Base-by-base conservation (phyloP, 2,329 filamentous ascomycete genomes). In the Waltergamsia citrina region DNA sequence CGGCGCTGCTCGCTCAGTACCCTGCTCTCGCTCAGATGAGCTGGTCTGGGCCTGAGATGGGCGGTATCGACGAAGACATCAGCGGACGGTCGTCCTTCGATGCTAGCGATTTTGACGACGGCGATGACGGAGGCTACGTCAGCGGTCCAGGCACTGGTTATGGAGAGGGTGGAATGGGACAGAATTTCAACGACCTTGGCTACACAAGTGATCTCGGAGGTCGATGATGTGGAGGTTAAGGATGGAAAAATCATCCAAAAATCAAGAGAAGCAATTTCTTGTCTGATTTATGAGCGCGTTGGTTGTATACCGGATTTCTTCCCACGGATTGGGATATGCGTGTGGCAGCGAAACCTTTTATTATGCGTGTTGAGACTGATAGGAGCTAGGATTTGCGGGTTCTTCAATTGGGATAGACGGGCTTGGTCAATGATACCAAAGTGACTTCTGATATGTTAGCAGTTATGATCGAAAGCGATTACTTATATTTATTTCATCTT, bases 21-120 rank as follows among this genome's bases (percentile, higher is more conserved):
- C 92, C 92, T 10, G 88, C 86, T 4, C 64, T 98, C n/a, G 87
- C 88, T 17, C 82, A 80, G 35, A 73, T 96, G 53, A 88, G 90
- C 50, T 96, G 90, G 88, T 71, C 73, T 14, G 53, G 60, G 9
- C 51, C 57, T 15, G 73, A 80, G 34, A 72, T 93, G 52, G 71
- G 81, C n/a, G 76, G 77, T 14, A 69, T 79, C 38, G 81, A 87
- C 26, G 82, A 85, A 32, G 84, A 85, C 40, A 59, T 83, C n/a
- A 85, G 80, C 47, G 83, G 83, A 0, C 71, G 81, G 34, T 86
- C 82, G 43, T 87, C 81, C 43, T 92, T 90, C 47, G 86, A 93
- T 50, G 80, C 78, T 1, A 85, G 81, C 37, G 84, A 88, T 49
- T 83, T 80, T 42, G 81, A 82, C 37, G 80, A 83, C 29, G 79